Conservation (phyloP, 345 rosid genomes). For the Camelina hispida region DNA sequence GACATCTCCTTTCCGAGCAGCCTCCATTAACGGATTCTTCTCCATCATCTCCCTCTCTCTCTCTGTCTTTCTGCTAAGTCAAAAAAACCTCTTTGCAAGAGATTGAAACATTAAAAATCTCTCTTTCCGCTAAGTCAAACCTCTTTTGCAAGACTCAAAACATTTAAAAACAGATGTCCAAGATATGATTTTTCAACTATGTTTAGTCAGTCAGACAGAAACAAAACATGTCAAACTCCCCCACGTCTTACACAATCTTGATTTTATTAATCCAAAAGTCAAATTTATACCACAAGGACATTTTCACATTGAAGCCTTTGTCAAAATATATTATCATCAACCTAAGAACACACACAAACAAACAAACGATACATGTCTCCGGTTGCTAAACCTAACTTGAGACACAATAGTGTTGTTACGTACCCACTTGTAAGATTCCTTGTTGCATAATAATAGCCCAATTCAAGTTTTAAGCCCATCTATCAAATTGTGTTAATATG, state of each 20-base stretch:
- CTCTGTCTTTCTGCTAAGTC: conserved; percentile 12
- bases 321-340: no score
- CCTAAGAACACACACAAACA: no score
- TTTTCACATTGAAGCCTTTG: no score
- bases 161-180: background rate
- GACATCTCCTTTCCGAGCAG: conserved; percentile 39
- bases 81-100: conserved; percentile 8
- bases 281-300: conserved; percentile 15
- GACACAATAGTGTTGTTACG: background rate
- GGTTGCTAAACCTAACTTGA: conserved; percentile 16
- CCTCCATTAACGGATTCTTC: conserved; percentile 28
- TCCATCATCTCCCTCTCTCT: conserved; percentile 22
- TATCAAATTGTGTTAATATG: background rate
- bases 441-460: background rate
- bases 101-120: background rate
- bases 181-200: background rate
- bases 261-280: conserved; percentile 31
- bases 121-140: no score
- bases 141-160: no score
- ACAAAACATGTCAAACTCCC: conserved; percentile 30
- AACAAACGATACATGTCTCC: no score
- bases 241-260: conserved; percentile 10
- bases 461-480: background rate
- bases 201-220: conserved; percentile 21
- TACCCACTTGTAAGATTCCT: no score